phyloP scores from a whole-genome alignment of 208 protist genomes.

The Leishmania tropica region DNA sequence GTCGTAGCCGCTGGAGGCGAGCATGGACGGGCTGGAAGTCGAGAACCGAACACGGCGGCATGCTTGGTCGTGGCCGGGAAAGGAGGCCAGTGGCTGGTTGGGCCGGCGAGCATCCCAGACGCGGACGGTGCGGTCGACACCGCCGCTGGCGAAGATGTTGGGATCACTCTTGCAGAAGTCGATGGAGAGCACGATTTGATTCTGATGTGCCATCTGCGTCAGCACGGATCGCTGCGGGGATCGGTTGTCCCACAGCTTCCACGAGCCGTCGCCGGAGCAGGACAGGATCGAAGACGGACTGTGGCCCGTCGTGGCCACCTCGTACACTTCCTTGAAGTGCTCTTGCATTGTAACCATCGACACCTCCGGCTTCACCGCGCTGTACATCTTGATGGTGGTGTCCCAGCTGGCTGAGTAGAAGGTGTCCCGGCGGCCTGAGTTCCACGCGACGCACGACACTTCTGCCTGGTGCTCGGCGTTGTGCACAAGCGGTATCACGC shows the following conservation, averaged over 20 bases:
- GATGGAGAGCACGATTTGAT: conserved; percentile 88
- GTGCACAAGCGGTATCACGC: conserved; percentile 73
- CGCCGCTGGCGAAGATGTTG: conserved; percentile 88
- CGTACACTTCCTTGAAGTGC: conserved; percentile 93
- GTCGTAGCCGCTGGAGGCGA: conserved; percentile 88
- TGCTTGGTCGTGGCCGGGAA: conserved; percentile 88
- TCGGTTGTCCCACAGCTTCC: conserved; percentile 92
- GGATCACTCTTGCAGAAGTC: conserved; percentile 92
- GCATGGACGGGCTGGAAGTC: conserved; percentile 66
- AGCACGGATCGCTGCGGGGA: conserved; percentile 64
- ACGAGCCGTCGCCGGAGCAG: conserved; percentile 88
- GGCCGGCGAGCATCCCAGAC: conserved; percentile 87
- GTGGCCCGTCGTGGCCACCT: conserved; percentile 69
- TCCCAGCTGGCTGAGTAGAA: conserved; percentile 91
- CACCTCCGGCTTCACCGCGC: conserved; percentile 58
- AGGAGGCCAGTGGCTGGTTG: conserved; percentile 66
- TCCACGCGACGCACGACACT: conserved; percentile 84
- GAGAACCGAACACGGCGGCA: conserved; percentile 90
- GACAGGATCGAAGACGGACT: conserved; percentile 85
- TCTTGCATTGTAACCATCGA: conserved; percentile 72
- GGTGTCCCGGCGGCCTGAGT: conserved; percentile 61
- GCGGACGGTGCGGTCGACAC: conserved; percentile 84
- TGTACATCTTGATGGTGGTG: conserved; percentile 80
- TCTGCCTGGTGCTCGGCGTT: conserved; percentile 79
- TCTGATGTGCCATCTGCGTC: conserved; percentile 80